Percentiles rank a stretch among this genome's conserved stretches.
Conservation (phyloP, 306 rosid species). For the Castanopsis chinensis region DNA sequence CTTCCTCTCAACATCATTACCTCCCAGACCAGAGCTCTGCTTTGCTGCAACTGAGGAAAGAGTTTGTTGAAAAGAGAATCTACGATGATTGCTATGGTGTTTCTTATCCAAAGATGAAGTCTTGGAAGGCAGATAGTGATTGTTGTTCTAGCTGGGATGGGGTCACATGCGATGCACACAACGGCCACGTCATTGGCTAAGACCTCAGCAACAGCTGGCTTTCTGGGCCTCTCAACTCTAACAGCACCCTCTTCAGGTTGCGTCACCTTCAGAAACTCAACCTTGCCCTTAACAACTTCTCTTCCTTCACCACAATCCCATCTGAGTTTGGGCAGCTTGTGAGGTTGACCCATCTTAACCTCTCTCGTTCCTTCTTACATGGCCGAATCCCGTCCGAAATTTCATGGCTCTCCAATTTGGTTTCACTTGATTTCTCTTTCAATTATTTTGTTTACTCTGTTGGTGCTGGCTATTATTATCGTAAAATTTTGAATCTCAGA, state of each 20-base stretch:
- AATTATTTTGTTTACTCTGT: too few relatives aligned
- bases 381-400: too few relatives aligned
- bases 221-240: constrained; percentile 5
- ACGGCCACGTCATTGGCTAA: constrained; percentile 9
- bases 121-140: constrained; percentile 10
- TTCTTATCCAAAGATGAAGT: constrained; percentile 5
- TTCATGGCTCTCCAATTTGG: not conserved
- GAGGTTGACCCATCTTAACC: constrained; percentile 10
- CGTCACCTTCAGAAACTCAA: constrained; percentile 20
- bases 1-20: too few relatives aligned
- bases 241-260: constrained; percentile 12
- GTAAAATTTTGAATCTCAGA: too few relatives aligned
- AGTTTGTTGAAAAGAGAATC: too few relatives aligned
- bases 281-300: constrained; percentile 17
- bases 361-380: not conserved
- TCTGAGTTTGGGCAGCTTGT: constrained; percentile 10
- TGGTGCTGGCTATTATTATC: too few relatives aligned
- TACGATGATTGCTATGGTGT: too few relatives aligned
- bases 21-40: too few relatives aligned
- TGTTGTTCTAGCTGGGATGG: constrained; percentile 22
- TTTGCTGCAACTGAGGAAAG: too few relatives aligned
- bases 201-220: constrained; percentile 18
- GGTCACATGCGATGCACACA: not conserved
- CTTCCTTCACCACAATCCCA: not conserved
- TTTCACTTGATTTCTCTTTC: too few relatives aligned